Evolutionary conservation across 176 grass and related monocot genomes (phyloP).

Genomic region (Elaeis guineensis): DNA sequence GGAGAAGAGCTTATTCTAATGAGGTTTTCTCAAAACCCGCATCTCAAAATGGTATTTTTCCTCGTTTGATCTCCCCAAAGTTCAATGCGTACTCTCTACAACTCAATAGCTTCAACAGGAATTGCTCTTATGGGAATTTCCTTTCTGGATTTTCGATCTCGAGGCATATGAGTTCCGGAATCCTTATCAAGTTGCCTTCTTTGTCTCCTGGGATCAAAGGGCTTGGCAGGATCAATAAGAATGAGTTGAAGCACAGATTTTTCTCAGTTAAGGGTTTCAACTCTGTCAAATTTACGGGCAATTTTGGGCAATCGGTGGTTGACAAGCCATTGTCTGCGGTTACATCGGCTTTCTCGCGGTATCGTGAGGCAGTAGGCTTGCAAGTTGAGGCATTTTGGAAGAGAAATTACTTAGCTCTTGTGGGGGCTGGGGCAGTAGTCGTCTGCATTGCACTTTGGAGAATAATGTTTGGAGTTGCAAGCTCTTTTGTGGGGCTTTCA

Average conservation of each 20-base stretch:
- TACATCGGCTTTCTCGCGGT: slow-evolving; percentile 36
- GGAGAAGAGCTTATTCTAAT: slow-evolving; percentile 8
- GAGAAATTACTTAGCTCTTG: slow-evolving; percentile 63
- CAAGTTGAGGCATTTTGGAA: slow-evolving; percentile 89
- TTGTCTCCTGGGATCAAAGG: slow-evolving; percentile 62
- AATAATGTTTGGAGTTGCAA: slow-evolving; percentile 84
- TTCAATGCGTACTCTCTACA: slow-evolving; percentile 10
- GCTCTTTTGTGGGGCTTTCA: slow-evolving; percentile 75
- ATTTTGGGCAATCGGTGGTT: slow-evolving; percentile 22
- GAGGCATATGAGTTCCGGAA: slow-evolving; percentile 8
- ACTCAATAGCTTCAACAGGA: background rate
- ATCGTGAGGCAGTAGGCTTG: slow-evolving; percentile 54
- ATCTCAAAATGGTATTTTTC: slow-evolving; percentile 14
- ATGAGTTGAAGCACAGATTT: background rate
- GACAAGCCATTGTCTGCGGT: slow-evolving; percentile 42
- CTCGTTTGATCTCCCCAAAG: slow-evolving; percentile 14
- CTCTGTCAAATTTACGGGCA: slow-evolving; percentile 5
- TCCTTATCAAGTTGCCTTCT: slow-evolving; percentile 21
- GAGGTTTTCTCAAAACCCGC: background rate
- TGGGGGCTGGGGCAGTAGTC: slow-evolving; percentile 42
- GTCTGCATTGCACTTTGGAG: slow-evolving; percentile 84
- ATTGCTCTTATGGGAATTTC: background rate
- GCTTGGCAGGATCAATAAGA: slow-evolving; percentile 14
- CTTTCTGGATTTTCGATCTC: slow-evolving; percentile 12
- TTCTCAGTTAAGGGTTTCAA: slow-evolving; percentile 19